A percentile compares a stretch with the other conserved stretches of the same genome.
These are phyloP conservation scores for Spiromastix sp. DNA, from an alignment of 2,329 filamentous ascomycete species.

Conservation along the genomic window DNA sequence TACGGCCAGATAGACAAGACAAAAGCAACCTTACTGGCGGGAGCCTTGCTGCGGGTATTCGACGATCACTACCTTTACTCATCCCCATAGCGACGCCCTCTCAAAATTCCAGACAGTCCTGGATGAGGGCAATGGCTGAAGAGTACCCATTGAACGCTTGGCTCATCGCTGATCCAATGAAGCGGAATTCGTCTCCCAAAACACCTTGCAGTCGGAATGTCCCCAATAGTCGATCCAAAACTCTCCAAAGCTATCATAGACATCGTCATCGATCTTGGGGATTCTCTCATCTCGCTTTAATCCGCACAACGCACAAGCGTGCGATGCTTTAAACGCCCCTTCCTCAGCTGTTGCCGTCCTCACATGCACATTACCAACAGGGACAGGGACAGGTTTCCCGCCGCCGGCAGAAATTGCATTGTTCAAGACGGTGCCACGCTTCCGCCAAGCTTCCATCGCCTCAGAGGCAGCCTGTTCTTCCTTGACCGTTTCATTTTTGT, in stretches of 20 bases:
- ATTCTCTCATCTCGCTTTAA: slow-evolving; percentile 80
- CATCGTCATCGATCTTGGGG: slow-evolving; percentile 59
- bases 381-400: slow-evolving; percentile 50
- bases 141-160: no score
- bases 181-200: slow-evolving; percentile 71
- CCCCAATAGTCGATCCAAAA: slow-evolving; percentile 94
- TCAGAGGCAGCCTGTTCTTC: slow-evolving; percentile 81
- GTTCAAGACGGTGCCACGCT: slow-evolving; percentile 63
- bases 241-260: slow-evolving; percentile 88
- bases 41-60: no score
- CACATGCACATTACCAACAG: slow-evolving; percentile 59
- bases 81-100: no score
- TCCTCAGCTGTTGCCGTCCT: slow-evolving; percentile 50
- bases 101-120: no score
- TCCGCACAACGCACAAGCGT: slow-evolving; percentile 76
- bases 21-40: no score
- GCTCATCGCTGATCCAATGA: slow-evolving; percentile 57
- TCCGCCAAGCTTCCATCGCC: slow-evolving; percentile 63
- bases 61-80: no score
- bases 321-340: slow-evolving; percentile 61
- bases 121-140: no score
- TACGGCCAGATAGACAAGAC: no score
- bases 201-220: slow-evolving; percentile 66
- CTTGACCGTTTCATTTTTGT: slow-evolving; percentile 68
- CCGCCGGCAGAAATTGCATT: slow-evolving; percentile 41